Percentiles rank a stretch among this genome's conserved stretches.
These are phyloP conservation scores for Aspergillus biplanus DNA, from an alignment of 495 filamentous ascomycete genomes.

Conservation along the genomic window DNA sequence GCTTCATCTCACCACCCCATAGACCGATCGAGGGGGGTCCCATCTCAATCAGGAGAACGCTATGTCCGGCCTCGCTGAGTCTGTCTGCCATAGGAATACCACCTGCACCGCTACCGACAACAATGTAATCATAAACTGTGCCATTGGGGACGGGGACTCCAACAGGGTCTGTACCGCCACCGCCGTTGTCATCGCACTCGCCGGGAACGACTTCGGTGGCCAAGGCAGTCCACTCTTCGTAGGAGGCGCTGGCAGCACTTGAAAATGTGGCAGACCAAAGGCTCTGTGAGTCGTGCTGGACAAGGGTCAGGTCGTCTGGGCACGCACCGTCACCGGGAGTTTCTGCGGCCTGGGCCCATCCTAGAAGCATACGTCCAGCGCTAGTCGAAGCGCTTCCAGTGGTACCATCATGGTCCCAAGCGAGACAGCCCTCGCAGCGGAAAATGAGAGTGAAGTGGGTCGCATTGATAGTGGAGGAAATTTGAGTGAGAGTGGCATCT, in stretches of 20 bases:
- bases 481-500: conserved; percentile 22
- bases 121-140: conserved; percentile 59
- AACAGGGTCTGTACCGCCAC: conserved; percentile 6
- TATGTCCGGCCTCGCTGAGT: conserved; percentile 61
- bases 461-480: conserved; percentile 13
- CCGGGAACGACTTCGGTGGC: conserved; percentile 20
- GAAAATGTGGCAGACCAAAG: conserved; percentile 19
- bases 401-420: conserved; percentile 22
- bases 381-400: conserved; percentile 17
- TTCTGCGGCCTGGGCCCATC: conserved; percentile 20
- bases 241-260: conserved; percentile 14
- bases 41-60: conserved; percentile 45
- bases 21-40: conserved; percentile 37
- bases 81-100: conserved; percentile 60
- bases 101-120: conserved; percentile 40
- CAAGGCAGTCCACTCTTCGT: conserved; percentile 16
- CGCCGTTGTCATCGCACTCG: conserved; percentile 15
- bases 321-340: conserved; percentile 6
- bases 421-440: conserved; percentile 25
- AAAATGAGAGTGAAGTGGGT: conserved; percentile 21
- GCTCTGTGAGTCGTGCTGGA: conserved; percentile 22
- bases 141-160: conserved; percentile 18
- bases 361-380: conserved; percentile 13
- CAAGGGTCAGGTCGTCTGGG: conserved; percentile 18
- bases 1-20: conserved; percentile 35